phyloP scores from a whole-genome alignment of 441 rosid genomes.

The Corymbia citriodora region DNA sequence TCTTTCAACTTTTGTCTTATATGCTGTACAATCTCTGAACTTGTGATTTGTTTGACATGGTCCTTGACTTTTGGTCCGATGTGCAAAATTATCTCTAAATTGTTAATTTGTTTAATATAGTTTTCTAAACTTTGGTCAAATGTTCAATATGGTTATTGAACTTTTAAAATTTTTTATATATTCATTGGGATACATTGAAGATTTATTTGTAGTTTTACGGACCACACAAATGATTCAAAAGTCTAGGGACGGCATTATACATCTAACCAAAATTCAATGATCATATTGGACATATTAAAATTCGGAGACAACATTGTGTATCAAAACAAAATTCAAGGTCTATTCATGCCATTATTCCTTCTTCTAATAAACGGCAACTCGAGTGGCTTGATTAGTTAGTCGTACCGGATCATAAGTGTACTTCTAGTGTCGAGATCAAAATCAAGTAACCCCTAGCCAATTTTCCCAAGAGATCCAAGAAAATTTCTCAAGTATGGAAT shows the following conservation, averaged over 20 bases:
- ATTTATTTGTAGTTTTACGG: not conserved
- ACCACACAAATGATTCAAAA: not conserved
- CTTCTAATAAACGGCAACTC: not conserved
- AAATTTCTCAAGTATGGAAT: not conserved
- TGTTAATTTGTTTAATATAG: too few species aligned
- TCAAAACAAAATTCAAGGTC: fast-evolving
- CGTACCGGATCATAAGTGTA: fast-evolving
- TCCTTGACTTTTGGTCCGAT: too few species aligned
- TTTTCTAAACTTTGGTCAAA: too few species aligned
- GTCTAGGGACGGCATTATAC: not conserved
- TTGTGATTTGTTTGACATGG: not conserved
- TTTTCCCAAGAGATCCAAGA: not conserved
- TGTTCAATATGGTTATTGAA: fast-evolving
- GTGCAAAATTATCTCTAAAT: too few species aligned
- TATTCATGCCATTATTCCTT: not conserved
- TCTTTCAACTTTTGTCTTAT: not conserved
- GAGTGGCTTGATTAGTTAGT: not conserved
- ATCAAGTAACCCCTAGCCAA: not conserved
- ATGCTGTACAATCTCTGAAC: fast-evolving
- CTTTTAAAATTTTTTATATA: not conserved
- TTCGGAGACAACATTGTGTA: fast-evolving
- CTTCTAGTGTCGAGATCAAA: not conserved
- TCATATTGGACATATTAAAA: too few species aligned
- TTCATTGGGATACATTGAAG: not conserved
- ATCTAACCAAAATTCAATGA: not conserved